phyloP scores from a whole-genome alignment of 1,284 basidiomycete species.

The Cutaneotrichosporon dermatis region DNA sequence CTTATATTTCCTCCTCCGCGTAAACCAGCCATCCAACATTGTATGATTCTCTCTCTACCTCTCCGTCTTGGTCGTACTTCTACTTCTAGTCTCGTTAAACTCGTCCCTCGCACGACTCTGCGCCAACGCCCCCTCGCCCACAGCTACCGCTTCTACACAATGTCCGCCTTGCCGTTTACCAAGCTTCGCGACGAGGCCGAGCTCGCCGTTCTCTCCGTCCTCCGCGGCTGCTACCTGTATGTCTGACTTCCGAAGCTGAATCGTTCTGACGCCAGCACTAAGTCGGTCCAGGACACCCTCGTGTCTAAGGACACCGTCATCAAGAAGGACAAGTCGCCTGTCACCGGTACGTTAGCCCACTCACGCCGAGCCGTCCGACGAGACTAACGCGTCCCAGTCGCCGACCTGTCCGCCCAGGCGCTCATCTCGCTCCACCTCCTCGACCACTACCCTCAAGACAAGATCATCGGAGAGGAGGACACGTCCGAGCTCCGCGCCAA shows the following conservation, averaged over 20 bases:
- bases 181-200: slow-evolving; percentile 44
- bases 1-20: background rate
- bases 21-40: background rate
- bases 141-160: background rate
- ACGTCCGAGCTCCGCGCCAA: slow-evolving; percentile 66
- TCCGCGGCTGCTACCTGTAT: slow-evolving; percentile 66
- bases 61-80: too few species aligned
- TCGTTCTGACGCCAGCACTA: slow-evolving; percentile 55
- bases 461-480: slow-evolving; percentile 94
- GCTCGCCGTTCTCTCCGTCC: slow-evolving; percentile 83
- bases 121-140: background rate
- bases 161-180: slow-evolving; percentile 37
- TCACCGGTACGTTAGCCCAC: slow-evolving; percentile 62
- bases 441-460: slow-evolving; percentile 74
- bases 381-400: slow-evolving; percentile 56
- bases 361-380: too few species aligned
- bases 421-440: slow-evolving; percentile 74
- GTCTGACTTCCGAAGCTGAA: slow-evolving; percentile 3
- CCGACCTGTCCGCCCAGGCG: slow-evolving; percentile 85
- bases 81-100: too few species aligned
- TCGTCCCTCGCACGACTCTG: too few species aligned
- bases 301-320: slow-evolving; percentile 81
- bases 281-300: slow-evolving; percentile 80
- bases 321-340: slow-evolving; percentile 92
- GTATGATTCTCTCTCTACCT: too few species aligned